phyloP scores from a whole-genome alignment of 140 eudicot genomes.

The Bidens hawaiensis region DNA sequence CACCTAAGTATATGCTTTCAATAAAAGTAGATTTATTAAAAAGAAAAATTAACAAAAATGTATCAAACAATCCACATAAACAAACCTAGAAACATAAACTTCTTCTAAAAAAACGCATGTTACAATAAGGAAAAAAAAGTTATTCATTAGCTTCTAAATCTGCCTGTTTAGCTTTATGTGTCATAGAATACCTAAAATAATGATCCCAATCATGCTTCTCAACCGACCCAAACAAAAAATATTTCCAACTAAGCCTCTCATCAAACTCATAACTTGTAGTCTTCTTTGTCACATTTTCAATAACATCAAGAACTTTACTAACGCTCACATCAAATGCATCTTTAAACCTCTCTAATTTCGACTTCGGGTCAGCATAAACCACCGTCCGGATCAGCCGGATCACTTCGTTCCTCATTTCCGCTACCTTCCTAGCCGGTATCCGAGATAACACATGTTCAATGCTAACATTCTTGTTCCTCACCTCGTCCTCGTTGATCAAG shows the following conservation, averaged over 20 bases:
- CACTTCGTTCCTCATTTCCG: constrained; percentile 66
- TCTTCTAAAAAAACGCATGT: too few species aligned
- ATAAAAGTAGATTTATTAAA: too few species aligned
- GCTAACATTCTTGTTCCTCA: constrained; percentile 42
- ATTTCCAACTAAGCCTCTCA: constrained; percentile 69
- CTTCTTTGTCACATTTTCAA: constrained; percentile 33
- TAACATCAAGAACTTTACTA: constrained; percentile 49
- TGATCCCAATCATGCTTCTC: constrained; percentile 71
- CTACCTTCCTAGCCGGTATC: constrained; percentile 35
- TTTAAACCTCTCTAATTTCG: constrained; percentile 33
- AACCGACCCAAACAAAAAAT: constrained; percentile 48
- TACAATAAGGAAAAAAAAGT: too few species aligned
- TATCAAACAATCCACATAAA: neutral
- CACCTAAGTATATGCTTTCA: neutral
- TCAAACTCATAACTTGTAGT: constrained; percentile 36
- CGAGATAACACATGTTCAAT: constrained; percentile 40
- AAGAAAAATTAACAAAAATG: too few species aligned
- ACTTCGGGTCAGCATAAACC: constrained; percentile 59
- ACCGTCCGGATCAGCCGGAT: constrained; percentile 59
- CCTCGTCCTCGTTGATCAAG: constrained; percentile 57
- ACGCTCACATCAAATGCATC: constrained; percentile 85
- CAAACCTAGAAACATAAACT: neutral
- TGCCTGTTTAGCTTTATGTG: constrained; percentile 14
- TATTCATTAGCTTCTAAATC: neutral
- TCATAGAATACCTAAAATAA: constrained; percentile 37